These are phyloP conservation scores for Candida quercuum DNA, from an alignment of 805 yeast species.

Conservation along the genomic window DNA sequence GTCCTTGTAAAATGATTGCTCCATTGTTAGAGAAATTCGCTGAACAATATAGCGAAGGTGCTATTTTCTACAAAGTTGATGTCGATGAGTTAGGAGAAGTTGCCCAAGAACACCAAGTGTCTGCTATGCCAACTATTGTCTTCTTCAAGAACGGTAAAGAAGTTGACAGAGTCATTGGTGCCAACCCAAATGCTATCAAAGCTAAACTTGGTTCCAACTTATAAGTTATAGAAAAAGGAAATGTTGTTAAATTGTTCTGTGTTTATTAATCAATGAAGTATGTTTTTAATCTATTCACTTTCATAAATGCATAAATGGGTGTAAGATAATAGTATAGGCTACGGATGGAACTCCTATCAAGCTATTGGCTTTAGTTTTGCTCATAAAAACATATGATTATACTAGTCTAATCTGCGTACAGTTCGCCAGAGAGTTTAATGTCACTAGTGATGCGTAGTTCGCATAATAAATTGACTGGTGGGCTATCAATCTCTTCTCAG, in stretches of 20 bases:
- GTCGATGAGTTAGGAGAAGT: constrained; percentile 79
- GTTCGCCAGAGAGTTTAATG: too few relatives aligned
- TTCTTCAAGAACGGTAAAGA: constrained; percentile 81
- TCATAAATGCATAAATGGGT: too few relatives aligned
- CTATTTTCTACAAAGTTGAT: constrained; percentile 83
- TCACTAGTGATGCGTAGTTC: too few relatives aligned
- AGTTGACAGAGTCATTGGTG: constrained; percentile 81
- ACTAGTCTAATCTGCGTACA: too few relatives aligned
- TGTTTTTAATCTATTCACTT: too few relatives aligned
- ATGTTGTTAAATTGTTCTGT: neutral
- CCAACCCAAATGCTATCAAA: constrained; percentile 81
- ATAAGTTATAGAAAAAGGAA: constrained; percentile 23
- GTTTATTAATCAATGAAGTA: neutral
- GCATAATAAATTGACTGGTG: too few relatives aligned
- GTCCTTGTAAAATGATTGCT: constrained; percentile 97
- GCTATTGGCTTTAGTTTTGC: too few relatives aligned
- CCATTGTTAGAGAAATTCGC: constrained; percentile 86
- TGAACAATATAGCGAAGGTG: constrained; percentile 50
- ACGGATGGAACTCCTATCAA: too few relatives aligned
- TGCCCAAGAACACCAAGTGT: constrained; percentile 57
- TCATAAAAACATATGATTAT: too few relatives aligned
- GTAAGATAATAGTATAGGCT: too few relatives aligned
- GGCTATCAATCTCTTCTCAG: too few relatives aligned
- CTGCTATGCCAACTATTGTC: constrained; percentile 64
- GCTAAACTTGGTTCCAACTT: constrained; percentile 52